These are phyloP conservation scores for Jackrogersella multiformis DNA, from an alignment of 495 filamentous ascomycete species.

Conservation along the genomic window DNA sequence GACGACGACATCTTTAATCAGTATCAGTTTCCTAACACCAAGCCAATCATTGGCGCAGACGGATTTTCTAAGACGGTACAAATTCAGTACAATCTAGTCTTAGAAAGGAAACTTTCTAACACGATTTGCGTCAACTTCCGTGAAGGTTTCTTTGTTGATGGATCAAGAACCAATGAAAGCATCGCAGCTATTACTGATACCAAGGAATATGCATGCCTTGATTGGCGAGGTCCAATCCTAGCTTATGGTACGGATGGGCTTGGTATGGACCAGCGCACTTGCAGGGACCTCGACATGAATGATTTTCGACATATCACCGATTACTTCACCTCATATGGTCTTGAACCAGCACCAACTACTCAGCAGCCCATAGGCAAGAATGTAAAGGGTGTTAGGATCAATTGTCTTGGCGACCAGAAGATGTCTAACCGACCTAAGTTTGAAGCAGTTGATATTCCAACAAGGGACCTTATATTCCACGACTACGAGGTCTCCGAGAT, in stretches of 20 bases:
- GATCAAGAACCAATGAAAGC: conserved; percentile 36
- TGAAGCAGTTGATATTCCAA: conserved; percentile 40
- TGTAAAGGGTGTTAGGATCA: conserved; percentile 46
- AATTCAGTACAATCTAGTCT: neutral
- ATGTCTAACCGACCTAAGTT: conserved; percentile 37
- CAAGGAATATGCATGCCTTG: conserved; percentile 2
- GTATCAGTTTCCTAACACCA: conserved; percentile 19
- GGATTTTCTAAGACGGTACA: neutral
- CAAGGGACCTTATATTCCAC: conserved; percentile 23
- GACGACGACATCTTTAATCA: conserved; percentile 13
- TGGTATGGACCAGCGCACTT: conserved; percentile 7
- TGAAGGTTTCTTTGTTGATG: conserved; percentile 36
- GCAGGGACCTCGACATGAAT: conserved; percentile 44
- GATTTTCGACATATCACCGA: conserved; percentile 48
- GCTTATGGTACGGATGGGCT: conserved; percentile 28
- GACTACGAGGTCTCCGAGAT: conserved; percentile 23
- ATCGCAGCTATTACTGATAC: conserved; percentile 23
- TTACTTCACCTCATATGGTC: conserved; percentile 38
- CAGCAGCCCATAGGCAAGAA: neutral
- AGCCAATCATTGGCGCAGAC: conserved; percentile 13
- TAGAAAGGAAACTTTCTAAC: conserved; percentile 1
- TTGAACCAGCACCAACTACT: neutral
- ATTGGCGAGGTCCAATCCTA: conserved; percentile 41
- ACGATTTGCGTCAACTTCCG: conserved; percentile 24
- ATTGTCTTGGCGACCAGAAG: conserved; percentile 46